phyloP scores from a whole-genome alignment of 2,329 filamentous ascomycete species.

The Beauveria pseudobassiana region DNA sequence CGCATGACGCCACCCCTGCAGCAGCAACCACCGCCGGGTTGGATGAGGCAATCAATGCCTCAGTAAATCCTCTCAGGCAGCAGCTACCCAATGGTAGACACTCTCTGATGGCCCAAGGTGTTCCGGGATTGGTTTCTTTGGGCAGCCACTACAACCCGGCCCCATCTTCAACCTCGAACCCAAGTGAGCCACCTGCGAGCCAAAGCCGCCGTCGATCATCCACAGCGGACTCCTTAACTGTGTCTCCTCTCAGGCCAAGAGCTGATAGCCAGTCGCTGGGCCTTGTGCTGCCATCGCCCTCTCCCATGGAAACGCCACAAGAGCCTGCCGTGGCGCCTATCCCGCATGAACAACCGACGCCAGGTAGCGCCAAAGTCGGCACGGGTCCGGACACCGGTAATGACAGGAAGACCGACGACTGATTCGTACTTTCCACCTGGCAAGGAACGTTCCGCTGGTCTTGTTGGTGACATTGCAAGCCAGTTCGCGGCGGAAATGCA shows the following conservation, averaged over 20 bases:
- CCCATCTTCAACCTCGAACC: not conserved
- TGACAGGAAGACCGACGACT: not conserved
- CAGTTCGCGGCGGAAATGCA: constrained; percentile 2
- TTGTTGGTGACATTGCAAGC: not conserved
- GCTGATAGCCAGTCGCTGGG: not conserved
- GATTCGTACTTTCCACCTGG: not conserved
- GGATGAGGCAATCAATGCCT: not conserved
- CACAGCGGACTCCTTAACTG: not conserved
- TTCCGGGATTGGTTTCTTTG: not conserved
- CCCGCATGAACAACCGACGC: not conserved
- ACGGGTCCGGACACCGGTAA: not conserved
- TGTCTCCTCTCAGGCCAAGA: not conserved
- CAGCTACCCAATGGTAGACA: not conserved
- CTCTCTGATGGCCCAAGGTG: not conserved
- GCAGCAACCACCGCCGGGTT: not conserved
- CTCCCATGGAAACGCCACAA: not conserved
- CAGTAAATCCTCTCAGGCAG: not conserved
- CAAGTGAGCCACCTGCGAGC: not conserved
- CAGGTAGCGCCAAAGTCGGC: not conserved
- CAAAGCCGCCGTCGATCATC: not conserved
- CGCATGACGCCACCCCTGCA: not conserved
- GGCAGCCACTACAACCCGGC: not conserved
- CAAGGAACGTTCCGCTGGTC: not conserved
- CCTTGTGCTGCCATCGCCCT: not conserved
- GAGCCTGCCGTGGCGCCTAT: not conserved